Conservation (phyloP, 306 rosid species). For the Glycine latifolia region DNA sequence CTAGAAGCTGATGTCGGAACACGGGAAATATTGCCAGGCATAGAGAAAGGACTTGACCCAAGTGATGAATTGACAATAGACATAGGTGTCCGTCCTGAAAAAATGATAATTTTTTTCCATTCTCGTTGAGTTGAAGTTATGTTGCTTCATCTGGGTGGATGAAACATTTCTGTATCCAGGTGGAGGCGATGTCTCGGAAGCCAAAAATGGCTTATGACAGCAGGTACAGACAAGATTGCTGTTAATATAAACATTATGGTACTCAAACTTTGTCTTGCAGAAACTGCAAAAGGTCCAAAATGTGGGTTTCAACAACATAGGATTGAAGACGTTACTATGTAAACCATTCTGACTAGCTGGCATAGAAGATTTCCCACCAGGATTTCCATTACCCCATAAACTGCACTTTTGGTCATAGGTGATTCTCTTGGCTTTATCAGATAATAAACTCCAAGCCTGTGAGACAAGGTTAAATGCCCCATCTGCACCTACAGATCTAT, state of each 20-base stretch:
- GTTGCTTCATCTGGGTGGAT: slow-evolving; percentile 47
- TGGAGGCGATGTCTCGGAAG: slow-evolving; percentile 61
- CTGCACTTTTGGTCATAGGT: slow-evolving; percentile 55
- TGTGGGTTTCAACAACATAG: slow-evolving; percentile 49
- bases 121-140: slow-evolving; percentile 47
- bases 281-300: slow-evolving; percentile 78
- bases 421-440: slow-evolving; percentile 60
- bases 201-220: slow-evolving; percentile 63
- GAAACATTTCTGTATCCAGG: slow-evolving; percentile 43
- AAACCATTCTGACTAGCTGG: slow-evolving; percentile 54
- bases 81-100: slow-evolving; percentile 51
- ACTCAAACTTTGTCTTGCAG: slow-evolving; percentile 72
- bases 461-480: slow-evolving; percentile 77
- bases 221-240: slow-evolving; percentile 54
- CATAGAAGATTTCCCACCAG: slow-evolving; percentile 36
- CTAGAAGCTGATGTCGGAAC: slow-evolving; percentile 45
- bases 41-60: slow-evolving; percentile 49
- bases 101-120: slow-evolving; percentile 45
- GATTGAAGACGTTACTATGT: slow-evolving; percentile 28
- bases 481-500: slow-evolving; percentile 79
- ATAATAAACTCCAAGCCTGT: slow-evolving; percentile 73
- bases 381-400: slow-evolving; percentile 6
- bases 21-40: slow-evolving; percentile 42
- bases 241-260: slow-evolving; percentile 49
- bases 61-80: slow-evolving; percentile 47